Conservation (phyloP, 169 alveolate species). For the Amoebophrya sp. region DNA sequence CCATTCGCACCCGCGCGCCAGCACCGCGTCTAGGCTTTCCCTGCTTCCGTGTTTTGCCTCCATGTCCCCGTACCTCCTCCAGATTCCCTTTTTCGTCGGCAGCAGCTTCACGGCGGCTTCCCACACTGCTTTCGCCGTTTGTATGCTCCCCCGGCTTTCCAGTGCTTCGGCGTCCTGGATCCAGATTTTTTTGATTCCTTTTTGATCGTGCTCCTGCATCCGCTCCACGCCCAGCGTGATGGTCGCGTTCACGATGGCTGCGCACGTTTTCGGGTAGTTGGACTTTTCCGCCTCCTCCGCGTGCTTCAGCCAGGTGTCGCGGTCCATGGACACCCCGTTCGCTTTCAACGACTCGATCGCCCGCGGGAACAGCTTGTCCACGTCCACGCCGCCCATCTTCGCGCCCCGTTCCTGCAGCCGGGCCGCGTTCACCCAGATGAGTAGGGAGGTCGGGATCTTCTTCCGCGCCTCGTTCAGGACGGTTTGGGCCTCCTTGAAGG, state of each 20-base stretch:
- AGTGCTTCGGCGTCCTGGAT: constrained; percentile 32
- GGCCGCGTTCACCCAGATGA: constrained; percentile 94
- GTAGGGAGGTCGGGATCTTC: constrained; percentile 82
- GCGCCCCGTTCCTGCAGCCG: constrained; percentile 77
- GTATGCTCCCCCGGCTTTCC: constrained; percentile 5
- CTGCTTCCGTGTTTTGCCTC: constrained; percentile 75
- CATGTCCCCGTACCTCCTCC: constrained; percentile 83
- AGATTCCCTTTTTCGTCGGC: constrained; percentile 44
- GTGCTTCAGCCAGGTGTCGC: constrained; percentile 36
- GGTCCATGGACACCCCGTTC: constrained; percentile 31
- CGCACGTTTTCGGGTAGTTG: constrained; percentile 28
- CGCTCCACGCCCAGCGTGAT: constrained; percentile 37
- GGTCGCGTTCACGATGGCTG: constrained; percentile 34
- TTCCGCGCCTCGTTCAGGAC: constrained; percentile 91
- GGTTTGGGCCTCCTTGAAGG: constrained; percentile 87
- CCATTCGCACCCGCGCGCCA: constrained; percentile 15
- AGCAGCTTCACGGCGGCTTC: constrained; percentile 30
- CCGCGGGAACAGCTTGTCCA: constrained; percentile 29
- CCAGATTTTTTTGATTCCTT: constrained; percentile 34
- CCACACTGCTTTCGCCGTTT: constrained; percentile 34
- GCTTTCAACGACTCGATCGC: constrained; percentile 26
- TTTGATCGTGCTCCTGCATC: constrained; percentile 1
- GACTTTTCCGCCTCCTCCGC: constrained; percentile 43
- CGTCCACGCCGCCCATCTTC: constrained; percentile 8
- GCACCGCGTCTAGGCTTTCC: constrained; percentile 52